phyloP scores from a whole-genome alignment of 108 stramenopile species.

The Pseudonitzschia multiseries region DNA sequence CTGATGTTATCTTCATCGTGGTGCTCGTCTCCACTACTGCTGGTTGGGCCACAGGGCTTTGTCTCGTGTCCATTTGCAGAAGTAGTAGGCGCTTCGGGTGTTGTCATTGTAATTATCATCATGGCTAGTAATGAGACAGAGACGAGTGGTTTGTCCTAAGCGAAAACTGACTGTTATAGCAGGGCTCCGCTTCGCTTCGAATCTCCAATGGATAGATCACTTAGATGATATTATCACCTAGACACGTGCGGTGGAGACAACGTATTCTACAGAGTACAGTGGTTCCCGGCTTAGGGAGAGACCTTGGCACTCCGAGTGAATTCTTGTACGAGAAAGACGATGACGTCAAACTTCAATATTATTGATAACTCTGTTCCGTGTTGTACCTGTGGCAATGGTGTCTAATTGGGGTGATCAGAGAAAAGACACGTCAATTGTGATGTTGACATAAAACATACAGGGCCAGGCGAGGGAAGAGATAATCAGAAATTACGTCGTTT shows the following conservation, averaged over 20 bases:
- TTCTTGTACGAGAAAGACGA: not conserved
- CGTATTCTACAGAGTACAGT: not conserved
- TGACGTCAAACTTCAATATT: conserved; percentile 7
- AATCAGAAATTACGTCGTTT: no score
- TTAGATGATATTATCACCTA: not conserved
- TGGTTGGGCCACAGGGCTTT: not conserved
- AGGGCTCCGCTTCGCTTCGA: not conserved
- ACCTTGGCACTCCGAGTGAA: not conserved
- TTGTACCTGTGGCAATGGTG: not conserved
- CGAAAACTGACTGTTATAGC: not conserved
- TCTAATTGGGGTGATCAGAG: not conserved
- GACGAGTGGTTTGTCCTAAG: not conserved
- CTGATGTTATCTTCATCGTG: not conserved
- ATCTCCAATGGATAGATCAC: not conserved
- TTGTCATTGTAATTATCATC: conserved; percentile 7
- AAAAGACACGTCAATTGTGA: conserved; percentile 5
- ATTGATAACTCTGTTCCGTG: not conserved
- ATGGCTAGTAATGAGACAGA: not conserved
- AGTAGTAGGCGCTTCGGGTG: conserved; percentile 1
- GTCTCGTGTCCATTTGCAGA: not conserved
- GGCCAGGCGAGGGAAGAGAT: not conserved
- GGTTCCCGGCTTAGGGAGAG: not conserved
- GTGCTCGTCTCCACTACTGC: not conserved
- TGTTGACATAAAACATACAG: not conserved
- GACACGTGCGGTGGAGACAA: not conserved